Evolutionary conservation across 257 asterid species (phyloP).

Genomic region (Gynochthodes officinalis): DNA sequence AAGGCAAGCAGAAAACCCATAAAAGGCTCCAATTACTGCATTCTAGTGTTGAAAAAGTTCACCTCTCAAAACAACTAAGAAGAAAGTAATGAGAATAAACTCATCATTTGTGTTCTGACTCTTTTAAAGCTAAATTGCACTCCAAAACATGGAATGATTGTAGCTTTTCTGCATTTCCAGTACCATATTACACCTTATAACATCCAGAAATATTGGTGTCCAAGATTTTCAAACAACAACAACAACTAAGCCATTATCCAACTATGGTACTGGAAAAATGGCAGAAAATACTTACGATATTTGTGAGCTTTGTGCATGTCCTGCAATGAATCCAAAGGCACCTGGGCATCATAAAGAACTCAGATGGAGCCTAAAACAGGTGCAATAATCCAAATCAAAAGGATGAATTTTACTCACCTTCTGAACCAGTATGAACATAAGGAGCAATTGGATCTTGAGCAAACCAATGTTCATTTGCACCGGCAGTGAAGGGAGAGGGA

Average conservation of each 20-base stretch:
- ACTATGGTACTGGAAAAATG: too few relatives aligned
- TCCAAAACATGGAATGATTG: background rate
- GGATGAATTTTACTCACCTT: conserved; percentile 37
- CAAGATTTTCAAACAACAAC: background rate
- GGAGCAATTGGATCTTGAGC: conserved; percentile 45
- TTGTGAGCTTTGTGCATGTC: conserved; percentile 49
- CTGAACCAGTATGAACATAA: conserved; percentile 38
- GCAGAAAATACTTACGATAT: conserved; percentile 44
- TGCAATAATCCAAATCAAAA: conserved; percentile 27
- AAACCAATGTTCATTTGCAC: conserved; percentile 54
- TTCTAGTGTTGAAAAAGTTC: background rate
- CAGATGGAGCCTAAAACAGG: conserved; percentile 11
- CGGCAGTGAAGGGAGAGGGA: conserved; percentile 50
- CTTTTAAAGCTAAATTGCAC: background rate
- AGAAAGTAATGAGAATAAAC: background rate
- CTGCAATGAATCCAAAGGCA: conserved; percentile 54
- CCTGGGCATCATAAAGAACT: conserved; percentile 34
- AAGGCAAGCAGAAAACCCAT: background rate
- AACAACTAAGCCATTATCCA: too few relatives aligned
- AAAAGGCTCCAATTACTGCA: background rate
- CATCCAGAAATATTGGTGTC: conserved; percentile 13
- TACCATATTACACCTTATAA: background rate
- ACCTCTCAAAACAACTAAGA: background rate
- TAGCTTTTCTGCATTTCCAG: background rate
- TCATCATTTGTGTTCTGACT: background rate